phyloP scores from a whole-genome alignment of 352 stramenopile species.

The Phytophthora niederhauseri region DNA sequence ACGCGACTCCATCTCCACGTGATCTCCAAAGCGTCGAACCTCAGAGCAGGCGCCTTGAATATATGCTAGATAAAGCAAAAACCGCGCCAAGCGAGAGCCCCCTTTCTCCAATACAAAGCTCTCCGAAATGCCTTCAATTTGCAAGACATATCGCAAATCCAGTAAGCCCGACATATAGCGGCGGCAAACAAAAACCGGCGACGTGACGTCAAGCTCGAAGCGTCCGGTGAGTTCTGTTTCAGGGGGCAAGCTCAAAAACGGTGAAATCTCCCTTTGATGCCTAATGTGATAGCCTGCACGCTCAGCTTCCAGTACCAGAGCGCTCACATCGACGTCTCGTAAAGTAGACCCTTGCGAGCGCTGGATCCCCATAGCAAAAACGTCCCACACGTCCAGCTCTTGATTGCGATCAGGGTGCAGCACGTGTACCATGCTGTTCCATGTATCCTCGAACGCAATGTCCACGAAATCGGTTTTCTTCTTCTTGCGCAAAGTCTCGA shows the following conservation, averaged over 20 bases:
- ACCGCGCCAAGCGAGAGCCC: constrained; percentile 56
- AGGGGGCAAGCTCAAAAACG: constrained; percentile 57
- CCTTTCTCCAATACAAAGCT: constrained; percentile 86
- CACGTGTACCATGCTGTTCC: constrained; percentile 49
- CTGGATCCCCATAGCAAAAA: constrained; percentile 72
- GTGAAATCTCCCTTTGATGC: constrained; percentile 41
- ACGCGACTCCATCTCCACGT: constrained; percentile 79
- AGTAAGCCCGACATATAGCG: constrained; percentile 96
- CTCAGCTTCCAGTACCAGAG: constrained; percentile 52
- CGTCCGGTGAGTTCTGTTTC: constrained; percentile 66
- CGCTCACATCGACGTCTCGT: constrained; percentile 52
- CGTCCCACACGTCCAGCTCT: constrained; percentile 65
- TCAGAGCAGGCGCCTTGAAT: constrained; percentile 80
- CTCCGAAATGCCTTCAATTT: constrained; percentile 96
- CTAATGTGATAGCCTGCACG: constrained; percentile 46
- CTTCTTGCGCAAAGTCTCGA: constrained; percentile 74
- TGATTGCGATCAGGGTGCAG: constrained; percentile 40
- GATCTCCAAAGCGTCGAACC: constrained; percentile 62
- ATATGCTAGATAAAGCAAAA: constrained; percentile 78
- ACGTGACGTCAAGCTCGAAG: constrained; percentile 83
- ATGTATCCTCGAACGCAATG: constrained; percentile 54
- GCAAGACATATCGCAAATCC: constrained; percentile 98
- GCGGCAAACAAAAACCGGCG: constrained; percentile 93
- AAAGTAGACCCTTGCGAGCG: constrained; percentile 45
- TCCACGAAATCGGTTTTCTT: constrained; percentile 47